Conservation (phyloP, 1,284 basidiomycete genomes). For the Ustilago trichophora region DNA sequence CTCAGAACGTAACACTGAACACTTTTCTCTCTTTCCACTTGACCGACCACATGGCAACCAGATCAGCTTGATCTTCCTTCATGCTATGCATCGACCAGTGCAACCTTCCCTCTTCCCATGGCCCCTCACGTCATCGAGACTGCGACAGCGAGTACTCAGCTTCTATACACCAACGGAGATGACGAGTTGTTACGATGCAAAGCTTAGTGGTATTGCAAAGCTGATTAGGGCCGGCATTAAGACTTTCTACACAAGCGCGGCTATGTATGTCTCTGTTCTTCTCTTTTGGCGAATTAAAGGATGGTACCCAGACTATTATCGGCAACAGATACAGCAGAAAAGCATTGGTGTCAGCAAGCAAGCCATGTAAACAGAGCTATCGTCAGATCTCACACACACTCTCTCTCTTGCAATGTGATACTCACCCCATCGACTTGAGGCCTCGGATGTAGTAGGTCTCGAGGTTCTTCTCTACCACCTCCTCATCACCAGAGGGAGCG, state of each 20-base stretch:
- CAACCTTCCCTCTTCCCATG: too few relatives aligned
- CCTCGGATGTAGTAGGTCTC: constrained; percentile 63
- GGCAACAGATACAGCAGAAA: background rate
- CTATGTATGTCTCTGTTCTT: background rate
- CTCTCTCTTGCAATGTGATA: background rate
- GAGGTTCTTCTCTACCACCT: constrained; percentile 55
- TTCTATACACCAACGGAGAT: too few relatives aligned
- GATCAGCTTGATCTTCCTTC: too few relatives aligned
- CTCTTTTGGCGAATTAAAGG: constrained; percentile 6
- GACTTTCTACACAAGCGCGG: background rate
- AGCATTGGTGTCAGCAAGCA: constrained; percentile 9
- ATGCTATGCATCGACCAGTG: too few relatives aligned
- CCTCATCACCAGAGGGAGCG: constrained; percentile 62
- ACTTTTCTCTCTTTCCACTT: too few relatives aligned
- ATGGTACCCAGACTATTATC: constrained; percentile 33
- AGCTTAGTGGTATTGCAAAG: background rate
- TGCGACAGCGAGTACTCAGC: too few relatives aligned
- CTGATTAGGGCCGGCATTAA: background rate
- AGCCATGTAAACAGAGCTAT: too few relatives aligned
- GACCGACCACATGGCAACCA: too few relatives aligned
- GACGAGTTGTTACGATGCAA: too few relatives aligned
- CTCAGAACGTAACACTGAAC: too few relatives aligned
- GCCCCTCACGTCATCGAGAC: too few relatives aligned
- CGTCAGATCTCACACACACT: too few relatives aligned
- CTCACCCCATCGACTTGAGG: constrained; percentile 61